phyloP scores from a whole-genome alignment of 306 rosid species.

The Quercus parvula region DNA sequence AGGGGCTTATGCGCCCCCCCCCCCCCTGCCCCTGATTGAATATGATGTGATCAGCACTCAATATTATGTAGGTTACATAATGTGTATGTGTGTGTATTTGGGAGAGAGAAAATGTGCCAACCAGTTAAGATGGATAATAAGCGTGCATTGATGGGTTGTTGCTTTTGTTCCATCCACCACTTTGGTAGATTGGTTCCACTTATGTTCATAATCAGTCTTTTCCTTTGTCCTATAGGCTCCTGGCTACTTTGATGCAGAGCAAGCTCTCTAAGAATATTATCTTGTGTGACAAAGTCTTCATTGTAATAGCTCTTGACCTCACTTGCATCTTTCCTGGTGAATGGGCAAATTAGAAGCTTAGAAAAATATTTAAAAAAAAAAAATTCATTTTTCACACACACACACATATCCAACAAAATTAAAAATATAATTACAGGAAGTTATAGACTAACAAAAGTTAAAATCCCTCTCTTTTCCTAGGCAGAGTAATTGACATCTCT shows the following conservation, averaged over 20 bases:
- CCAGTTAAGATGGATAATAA: constrained; percentile 40
- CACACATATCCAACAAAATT: background rate
- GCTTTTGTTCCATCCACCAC: constrained; percentile 25
- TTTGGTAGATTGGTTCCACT: constrained; percentile 19
- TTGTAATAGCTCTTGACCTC: constrained; percentile 20
- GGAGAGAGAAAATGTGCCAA: background rate
- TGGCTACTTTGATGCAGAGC: constrained; percentile 15
- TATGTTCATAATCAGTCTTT: constrained; percentile 27
- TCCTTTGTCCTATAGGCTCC: constrained; percentile 19
- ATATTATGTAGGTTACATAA: background rate
- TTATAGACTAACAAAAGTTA: background rate
- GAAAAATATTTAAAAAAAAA: background rate
- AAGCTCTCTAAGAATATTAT: constrained; percentile 38
- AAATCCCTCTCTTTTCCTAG: background rate
- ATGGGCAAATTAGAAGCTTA: background rate
- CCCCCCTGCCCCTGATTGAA: no score
- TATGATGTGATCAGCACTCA: background rate
- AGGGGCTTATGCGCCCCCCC: no score
- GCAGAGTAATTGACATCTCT: background rate
- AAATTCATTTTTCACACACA: no score
- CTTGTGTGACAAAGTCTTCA: constrained; percentile 29
- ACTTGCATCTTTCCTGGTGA: constrained; percentile 22
- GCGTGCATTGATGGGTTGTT: background rate
- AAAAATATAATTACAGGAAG: background rate
- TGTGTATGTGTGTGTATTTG: background rate